Evolutionary conservation across 352 stramenopile species (phyloP).

Genomic region (Peronosclerospora sorghi): DNA sequence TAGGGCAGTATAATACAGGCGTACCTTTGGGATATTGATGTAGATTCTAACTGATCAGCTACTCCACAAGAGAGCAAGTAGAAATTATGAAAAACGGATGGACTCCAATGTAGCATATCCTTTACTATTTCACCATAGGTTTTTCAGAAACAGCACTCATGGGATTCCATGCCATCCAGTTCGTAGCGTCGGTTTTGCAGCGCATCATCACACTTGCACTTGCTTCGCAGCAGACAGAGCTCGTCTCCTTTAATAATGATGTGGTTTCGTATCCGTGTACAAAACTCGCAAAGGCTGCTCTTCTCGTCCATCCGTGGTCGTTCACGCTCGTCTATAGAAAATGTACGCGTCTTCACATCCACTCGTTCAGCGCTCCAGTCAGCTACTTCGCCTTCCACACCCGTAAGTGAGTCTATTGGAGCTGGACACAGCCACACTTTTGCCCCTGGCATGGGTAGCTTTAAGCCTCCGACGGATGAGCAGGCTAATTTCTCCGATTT

Average conservation of each 20-base stretch:
- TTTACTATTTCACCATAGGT: not conserved
- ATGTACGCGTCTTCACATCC: slow-evolving; percentile 22
- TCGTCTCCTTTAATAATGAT: slow-evolving; percentile 5
- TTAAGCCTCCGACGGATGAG: slow-evolving; percentile 6
- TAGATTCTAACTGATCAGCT: too few relatives aligned
- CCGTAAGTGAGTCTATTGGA: slow-evolving; percentile 7
- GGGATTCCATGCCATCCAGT: too few relatives aligned
- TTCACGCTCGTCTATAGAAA: slow-evolving; percentile 14
- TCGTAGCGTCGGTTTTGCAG: slow-evolving; percentile 10
- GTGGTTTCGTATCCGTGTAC: slow-evolving; percentile 12
- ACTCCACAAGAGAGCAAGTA: too few relatives aligned
- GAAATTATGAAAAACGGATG: too few relatives aligned
- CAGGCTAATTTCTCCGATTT: slow-evolving; percentile 36
- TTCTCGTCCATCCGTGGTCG: slow-evolving; percentile 12
- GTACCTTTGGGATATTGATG: too few relatives aligned
- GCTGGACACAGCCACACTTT: slow-evolving; percentile 1
- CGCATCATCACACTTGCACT: slow-evolving; percentile 8
- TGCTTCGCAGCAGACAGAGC: slow-evolving; percentile 1
- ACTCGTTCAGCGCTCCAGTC: slow-evolving; percentile 9
- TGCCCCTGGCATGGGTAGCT: not conserved
- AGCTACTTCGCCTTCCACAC: slow-evolving; percentile 3
- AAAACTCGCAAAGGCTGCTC: slow-evolving; percentile 13
- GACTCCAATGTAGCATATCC: slow-evolving; percentile 2
- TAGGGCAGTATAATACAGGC: too few relatives aligned
- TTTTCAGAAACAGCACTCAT: not conserved